Conservation (phyloP, 768 basidiomycete species). For the Suillus sp. region DNA sequence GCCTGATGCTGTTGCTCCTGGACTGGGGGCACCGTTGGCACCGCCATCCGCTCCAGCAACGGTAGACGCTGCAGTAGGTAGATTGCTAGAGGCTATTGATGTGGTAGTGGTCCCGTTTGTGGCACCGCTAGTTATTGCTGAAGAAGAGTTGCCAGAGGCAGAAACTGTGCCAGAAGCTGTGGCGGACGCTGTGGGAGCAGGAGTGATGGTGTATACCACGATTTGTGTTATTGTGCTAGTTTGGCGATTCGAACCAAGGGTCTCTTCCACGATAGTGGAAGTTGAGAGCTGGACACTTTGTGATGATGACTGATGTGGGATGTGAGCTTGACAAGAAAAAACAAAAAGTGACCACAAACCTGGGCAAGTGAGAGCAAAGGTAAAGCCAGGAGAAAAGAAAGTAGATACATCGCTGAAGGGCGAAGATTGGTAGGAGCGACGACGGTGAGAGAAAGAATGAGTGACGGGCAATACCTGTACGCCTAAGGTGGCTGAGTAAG, state of each 20-base stretch:
- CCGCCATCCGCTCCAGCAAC: conserved; percentile 53
- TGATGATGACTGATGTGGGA: not conserved
- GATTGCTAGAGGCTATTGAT: conserved; percentile 39
- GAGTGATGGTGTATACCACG: conserved; percentile 49
- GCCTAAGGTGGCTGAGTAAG: not conserved
- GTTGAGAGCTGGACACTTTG: conserved; percentile 44
- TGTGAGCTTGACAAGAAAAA: conserved; percentile 12
- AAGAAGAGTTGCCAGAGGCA: conserved; percentile 28
- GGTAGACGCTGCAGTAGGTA: conserved; percentile 61
- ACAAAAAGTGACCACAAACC: conserved; percentile 22
- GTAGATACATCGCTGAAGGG: conserved; percentile 26
- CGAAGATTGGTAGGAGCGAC: not conserved
- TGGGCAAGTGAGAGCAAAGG: conserved; percentile 33
- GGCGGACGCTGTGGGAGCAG: conserved; percentile 24
- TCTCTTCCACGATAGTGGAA: conserved; percentile 19
- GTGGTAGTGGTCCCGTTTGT: conserved; percentile 40
- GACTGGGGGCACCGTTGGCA: conserved; percentile 59
- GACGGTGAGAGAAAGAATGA: conserved; percentile 1
- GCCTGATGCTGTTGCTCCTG: conserved; percentile 47
- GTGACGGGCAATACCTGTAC: not conserved
- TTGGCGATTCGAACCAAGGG: conserved; percentile 43
- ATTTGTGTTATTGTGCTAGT: conserved; percentile 43
- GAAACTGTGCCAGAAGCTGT: conserved; percentile 23
- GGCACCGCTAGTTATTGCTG: conserved; percentile 16
- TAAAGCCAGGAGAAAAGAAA: conserved; percentile 34